Evolutionary conservation across 352 stramenopile species (phyloP).

Genomic region (Globisporangium abappressorium): DNA sequence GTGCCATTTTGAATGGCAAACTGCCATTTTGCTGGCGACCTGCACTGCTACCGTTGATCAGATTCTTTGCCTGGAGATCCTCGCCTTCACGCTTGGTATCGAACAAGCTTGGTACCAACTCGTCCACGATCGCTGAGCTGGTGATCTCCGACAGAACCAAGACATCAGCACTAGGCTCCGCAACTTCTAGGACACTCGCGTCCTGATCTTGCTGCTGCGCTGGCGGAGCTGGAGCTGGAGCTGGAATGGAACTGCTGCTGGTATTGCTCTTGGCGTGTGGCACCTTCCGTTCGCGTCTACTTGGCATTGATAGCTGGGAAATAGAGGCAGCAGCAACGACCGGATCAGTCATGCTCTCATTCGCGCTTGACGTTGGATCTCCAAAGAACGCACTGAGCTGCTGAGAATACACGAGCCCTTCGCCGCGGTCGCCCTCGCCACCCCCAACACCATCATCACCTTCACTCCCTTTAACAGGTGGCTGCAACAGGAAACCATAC

Average conservation of each 20-base stretch:
- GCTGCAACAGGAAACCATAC: neutral
- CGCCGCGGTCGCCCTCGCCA: neutral
- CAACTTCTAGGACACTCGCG: neutral
- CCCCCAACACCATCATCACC: neutral
- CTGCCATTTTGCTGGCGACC: neutral
- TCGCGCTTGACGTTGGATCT: neutral
- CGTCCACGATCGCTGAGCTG: conserved; percentile 23
- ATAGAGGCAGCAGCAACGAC: neutral
- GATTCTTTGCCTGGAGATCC: neutral
- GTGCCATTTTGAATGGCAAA: neutral
- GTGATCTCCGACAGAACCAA: conserved; percentile 13
- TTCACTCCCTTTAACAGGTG: neutral
- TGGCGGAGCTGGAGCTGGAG: neutral
- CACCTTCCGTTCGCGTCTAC: neutral
- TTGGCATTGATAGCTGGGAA: neutral
- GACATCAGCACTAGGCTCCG: neutral
- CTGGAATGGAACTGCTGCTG: neutral
- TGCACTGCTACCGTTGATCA: neutral
- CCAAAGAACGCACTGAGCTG: neutral
- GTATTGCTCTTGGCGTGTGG: neutral
- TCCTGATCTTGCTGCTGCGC: neutral
- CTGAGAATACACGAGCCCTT: neutral
- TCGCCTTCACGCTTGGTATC: neutral
- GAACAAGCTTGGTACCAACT: conserved; percentile 19
- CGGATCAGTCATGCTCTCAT: neutral